Percentiles rank a stretch among this genome's conserved stretches.
Evolutionary conservation across 1,139 yeast species (phyloP).

Genomic region (Suhomyces kunorum): DNA sequence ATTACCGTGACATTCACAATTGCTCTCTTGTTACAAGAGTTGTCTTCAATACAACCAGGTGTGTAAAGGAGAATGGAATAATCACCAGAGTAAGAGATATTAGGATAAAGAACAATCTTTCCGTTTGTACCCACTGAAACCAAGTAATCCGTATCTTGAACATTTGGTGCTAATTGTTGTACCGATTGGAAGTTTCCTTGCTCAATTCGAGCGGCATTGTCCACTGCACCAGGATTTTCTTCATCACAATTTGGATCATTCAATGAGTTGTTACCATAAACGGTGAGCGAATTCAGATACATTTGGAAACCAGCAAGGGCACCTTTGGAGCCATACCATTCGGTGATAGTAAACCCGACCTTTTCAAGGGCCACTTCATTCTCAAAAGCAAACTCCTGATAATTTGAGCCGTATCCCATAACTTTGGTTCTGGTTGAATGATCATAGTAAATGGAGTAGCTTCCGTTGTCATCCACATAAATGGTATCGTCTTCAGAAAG

Average conservation of each 20-base stretch:
- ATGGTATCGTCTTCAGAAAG: slow-evolving; percentile 26
- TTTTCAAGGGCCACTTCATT: slow-evolving; percentile 64
- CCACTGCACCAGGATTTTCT: slow-evolving; percentile 20
- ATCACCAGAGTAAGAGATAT: slow-evolving; percentile 70
- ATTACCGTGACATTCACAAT: slow-evolving; percentile 73
- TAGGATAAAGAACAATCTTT: slow-evolving; percentile 65
- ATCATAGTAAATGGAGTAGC: slow-evolving; percentile 41
- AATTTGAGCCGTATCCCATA: slow-evolving; percentile 51
- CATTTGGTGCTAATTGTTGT: slow-evolving; percentile 19
- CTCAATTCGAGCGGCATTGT: slow-evolving; percentile 33
- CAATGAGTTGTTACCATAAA: slow-evolving; percentile 72
- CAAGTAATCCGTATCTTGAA: slow-evolving; percentile 30
- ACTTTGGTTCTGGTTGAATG: slow-evolving; percentile 44
- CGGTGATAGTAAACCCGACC: slow-evolving; percentile 65
- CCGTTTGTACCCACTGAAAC: slow-evolving; percentile 36
- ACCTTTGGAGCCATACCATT: slow-evolving; percentile 69
- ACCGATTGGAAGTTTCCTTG: slow-evolving; percentile 39
- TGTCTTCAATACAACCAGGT: slow-evolving; percentile 79
- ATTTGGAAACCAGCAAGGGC: slow-evolving; percentile 74
- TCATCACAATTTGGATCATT: slow-evolving; percentile 65
- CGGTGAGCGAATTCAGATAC: slow-evolving; percentile 59
- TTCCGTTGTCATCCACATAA: slow-evolving; percentile 39
- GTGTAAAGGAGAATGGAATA: slow-evolving; percentile 75
- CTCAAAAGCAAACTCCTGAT: slow-evolving; percentile 81
- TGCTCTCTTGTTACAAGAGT: slow-evolving; percentile 71